Evolutionary conservation across 208 protist species (phyloP), one percentile per base, ranked within the genome.

Genomic region (Crithidia sp.): DNA sequence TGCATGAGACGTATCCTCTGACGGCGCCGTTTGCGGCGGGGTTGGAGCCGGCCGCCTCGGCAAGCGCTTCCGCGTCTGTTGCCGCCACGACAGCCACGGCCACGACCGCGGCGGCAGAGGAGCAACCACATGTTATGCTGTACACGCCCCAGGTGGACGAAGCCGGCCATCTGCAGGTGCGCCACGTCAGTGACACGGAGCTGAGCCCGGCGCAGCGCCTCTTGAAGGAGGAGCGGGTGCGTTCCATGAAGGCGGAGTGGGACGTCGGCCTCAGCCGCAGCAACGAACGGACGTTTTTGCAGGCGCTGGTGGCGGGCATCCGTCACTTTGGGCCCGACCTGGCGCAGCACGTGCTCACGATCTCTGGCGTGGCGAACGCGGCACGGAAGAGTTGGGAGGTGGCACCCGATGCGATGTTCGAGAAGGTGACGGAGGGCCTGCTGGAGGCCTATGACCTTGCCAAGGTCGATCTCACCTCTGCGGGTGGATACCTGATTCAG

Each of bases 1-100:
- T 98, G 39, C 70, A 84, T 16, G 85, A 87, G 57, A 60, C 66
- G 8, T 98, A 98, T 67, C 94, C 88, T 28, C 75, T 89, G 40
- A 88, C 81, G 10, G 61, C 54, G 12, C 49, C 76, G 2, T 79
- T 87, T 39, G 61, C 76, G 16, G 70, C 5, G 7, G 52, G 17
- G 4, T 36, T 16, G 3, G 28, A 2, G 10, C 8, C 19, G 6
- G 60, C n/a, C 17, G 50, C 57, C 7, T 60, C 52, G 49, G 9
- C 4, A 8, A 59, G 28, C 19, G 19, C 14, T 7, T 36, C 37
- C 17, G 59, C 47, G 68, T 52, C 36, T 28, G 28, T 28, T 28
- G 44, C 37, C 10, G n/a, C 5, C 43, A 9, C 40, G 9, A 67
- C 37, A 12, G 45, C 55, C 5, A 67, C 49, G 45, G 8, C 3